Evolutionary conservation across 768 basidiomycete species (phyloP).

Genomic region (Pseudohyphozyma bogoriensis): DNA sequence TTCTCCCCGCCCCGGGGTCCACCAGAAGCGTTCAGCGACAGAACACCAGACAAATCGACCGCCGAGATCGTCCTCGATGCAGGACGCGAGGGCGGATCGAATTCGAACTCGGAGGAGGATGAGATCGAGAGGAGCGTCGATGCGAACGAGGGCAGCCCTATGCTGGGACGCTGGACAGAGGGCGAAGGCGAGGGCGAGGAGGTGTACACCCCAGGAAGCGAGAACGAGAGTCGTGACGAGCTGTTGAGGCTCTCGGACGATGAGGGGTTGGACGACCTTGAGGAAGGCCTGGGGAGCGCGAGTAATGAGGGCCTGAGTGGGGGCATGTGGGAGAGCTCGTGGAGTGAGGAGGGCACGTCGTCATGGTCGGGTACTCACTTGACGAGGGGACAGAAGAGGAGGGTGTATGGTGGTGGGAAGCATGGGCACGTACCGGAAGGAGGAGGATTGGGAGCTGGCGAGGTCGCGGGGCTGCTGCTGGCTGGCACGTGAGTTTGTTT

Average conservation of each 20-base stretch:
- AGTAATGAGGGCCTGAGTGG: not conserved
- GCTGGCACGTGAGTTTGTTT: slow-evolving; percentile 8
- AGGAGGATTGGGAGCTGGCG: slow-evolving; percentile 9
- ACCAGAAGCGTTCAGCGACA: not conserved
- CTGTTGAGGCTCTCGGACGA: not conserved
- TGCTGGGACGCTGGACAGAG: not conserved
- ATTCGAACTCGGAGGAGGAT: too few relatives aligned
- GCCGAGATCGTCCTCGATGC: not conserved
- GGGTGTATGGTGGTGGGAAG: slow-evolving; percentile 19
- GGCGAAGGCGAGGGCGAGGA: not conserved
- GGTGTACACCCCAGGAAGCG: not conserved
- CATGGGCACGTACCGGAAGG: slow-evolving; percentile 13
- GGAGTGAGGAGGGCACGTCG: not conserved
- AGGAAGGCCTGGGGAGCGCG: not conserved
- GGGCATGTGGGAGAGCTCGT: not conserved
- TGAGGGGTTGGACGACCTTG: not conserved
- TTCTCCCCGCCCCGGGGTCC: not conserved
- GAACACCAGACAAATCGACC: not conserved
- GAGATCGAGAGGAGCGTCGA: not conserved
- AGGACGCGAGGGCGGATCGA: not conserved
- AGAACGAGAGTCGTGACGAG: not conserved
- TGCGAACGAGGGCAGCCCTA: not conserved
- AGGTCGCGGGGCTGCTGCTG: slow-evolving; percentile 10
- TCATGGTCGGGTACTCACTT: not conserved
- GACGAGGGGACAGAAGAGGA: not conserved